Conservation (phyloP, 768 basidiomycete genomes). For the Strobilomyces echinocephalus region DNA sequence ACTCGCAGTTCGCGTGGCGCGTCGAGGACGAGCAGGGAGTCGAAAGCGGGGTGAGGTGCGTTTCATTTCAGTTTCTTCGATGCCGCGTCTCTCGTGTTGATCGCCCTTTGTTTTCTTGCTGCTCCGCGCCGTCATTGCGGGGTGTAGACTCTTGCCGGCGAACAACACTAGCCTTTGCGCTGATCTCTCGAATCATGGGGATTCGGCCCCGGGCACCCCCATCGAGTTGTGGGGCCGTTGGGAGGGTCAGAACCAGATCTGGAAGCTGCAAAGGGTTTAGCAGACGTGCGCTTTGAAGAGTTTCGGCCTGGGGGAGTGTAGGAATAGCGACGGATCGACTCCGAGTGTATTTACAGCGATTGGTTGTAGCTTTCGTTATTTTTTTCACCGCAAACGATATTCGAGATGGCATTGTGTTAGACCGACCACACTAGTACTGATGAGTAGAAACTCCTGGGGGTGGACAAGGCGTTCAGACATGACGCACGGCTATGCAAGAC, state of each 20-base stretch:
- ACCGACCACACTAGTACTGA: too few relatives aligned
- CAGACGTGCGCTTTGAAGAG: not conserved
- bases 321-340: not conserved
- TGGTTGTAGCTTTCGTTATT: too few relatives aligned
- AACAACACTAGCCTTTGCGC: constrained; percentile 37
- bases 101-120: not conserved
- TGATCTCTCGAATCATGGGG: constrained; percentile 47
- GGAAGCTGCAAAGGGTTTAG: constrained; percentile 28
- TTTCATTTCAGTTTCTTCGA: not conserved
- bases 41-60: constrained; percentile 39
- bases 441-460: too few relatives aligned
- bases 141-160: constrained; percentile 44
- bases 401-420: too few relatives aligned
- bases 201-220: constrained; percentile 39
- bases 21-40: constrained; percentile 43
- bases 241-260: constrained; percentile 50
- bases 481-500: too few relatives aligned
- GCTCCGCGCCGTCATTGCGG: not conserved
- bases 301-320: not conserved
- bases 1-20: constrained; percentile 42
- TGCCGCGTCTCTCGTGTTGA: not conserved
- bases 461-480: too few relatives aligned
- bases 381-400: too few relatives aligned
- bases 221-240: constrained; percentile 47
- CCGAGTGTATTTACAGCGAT: too few relatives aligned